Conservation (phyloP, 257 asterid species). For the Solanum lycopersicoides region DNA sequence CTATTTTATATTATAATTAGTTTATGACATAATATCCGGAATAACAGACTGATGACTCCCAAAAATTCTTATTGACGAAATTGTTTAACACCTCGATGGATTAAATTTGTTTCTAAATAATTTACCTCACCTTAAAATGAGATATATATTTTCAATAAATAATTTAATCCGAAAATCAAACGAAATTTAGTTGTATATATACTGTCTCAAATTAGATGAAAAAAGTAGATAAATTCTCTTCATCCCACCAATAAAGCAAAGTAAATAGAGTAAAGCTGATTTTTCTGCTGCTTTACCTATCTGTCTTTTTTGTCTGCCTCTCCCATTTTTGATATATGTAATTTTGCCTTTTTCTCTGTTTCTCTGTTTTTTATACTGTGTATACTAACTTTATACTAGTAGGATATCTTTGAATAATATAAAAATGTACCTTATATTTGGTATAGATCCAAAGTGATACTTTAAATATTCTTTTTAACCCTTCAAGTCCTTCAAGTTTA, state of each 20-base stretch:
- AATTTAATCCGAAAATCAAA: not conserved
- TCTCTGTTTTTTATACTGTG: not conserved
- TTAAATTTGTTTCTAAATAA: too few relatives aligned
- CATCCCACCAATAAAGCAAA: not conserved
- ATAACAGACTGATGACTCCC: not conserved
- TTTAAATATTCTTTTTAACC: not conserved
- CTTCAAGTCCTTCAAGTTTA: not conserved
- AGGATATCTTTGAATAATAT: not conserved
- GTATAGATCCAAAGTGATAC: not conserved
- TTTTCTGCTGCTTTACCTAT: not conserved
- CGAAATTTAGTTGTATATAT: constrained; percentile 16
- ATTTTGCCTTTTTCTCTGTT: not conserved
- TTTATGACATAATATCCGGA: too few relatives aligned
- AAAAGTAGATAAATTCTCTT: not conserved
- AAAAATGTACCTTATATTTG: not conserved
- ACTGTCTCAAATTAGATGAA: not conserved
- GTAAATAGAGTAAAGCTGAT: not conserved
- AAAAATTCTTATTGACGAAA: too few relatives aligned
- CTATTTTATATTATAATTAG: too few relatives aligned
- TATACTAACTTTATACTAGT: not conserved
- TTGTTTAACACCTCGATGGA: too few relatives aligned
- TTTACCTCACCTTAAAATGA: not conserved
- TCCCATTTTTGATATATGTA: not conserved
- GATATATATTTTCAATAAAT: not conserved
- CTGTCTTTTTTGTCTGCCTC: constrained; percentile 16